Evolutionary conservation across 2,329 filamentous ascomycete species (phyloP).

Genomic region (Periconia macrospinosa): DNA sequence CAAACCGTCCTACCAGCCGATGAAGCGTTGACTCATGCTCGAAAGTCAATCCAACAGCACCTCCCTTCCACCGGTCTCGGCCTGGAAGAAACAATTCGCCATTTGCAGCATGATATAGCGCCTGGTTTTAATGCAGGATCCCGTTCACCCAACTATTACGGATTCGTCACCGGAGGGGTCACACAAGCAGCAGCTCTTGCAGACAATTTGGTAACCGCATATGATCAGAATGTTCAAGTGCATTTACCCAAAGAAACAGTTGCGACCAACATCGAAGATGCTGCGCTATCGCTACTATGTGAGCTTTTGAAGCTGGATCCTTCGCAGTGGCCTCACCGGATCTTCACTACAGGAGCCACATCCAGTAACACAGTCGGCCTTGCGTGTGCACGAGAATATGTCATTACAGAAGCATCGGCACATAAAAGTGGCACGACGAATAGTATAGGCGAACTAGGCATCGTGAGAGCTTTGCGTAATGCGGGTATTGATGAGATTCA

Average conservation of each 20-base stretch:
- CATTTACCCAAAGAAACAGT: slow-evolving; percentile 78
- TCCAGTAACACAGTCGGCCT: slow-evolving; percentile 67
- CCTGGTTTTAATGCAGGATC: slow-evolving; percentile 68
- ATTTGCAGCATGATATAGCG: slow-evolving; percentile 50
- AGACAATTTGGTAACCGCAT: slow-evolving; percentile 78
- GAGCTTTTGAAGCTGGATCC: slow-evolving; percentile 65
- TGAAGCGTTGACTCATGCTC: slow-evolving; percentile 30
- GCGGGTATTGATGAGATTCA: slow-evolving; percentile 70
- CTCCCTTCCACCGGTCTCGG: slow-evolving; percentile 49
- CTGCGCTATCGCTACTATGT: slow-evolving; percentile 69
- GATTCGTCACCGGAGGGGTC: slow-evolving; percentile 82
- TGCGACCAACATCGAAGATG: slow-evolving; percentile 74
- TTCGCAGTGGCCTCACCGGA: slow-evolving; percentile 68
- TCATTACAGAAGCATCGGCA: slow-evolving; percentile 54
- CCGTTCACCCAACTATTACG: slow-evolving; percentile 63
- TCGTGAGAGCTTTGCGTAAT: slow-evolving; percentile 66
- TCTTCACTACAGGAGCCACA: slow-evolving; percentile 76
- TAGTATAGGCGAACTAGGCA: slow-evolving; percentile 68
- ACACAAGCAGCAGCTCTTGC: slow-evolving; percentile 80
- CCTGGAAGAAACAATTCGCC: slow-evolving; percentile 44
- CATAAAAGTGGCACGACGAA: slow-evolving; percentile 30
- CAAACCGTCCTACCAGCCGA: slow-evolving; percentile 39
- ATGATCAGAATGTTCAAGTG: slow-evolving; percentile 83
- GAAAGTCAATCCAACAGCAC: slow-evolving; percentile 36
- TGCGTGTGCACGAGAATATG: slow-evolving; percentile 70